A percentile compares a stretch with the other conserved stretches of the same genome.
These are phyloP conservation scores for Colletotrichum chlorophyti DNA, from an alignment of 2,329 filamentous ascomycete species.

Conservation along the genomic window DNA sequence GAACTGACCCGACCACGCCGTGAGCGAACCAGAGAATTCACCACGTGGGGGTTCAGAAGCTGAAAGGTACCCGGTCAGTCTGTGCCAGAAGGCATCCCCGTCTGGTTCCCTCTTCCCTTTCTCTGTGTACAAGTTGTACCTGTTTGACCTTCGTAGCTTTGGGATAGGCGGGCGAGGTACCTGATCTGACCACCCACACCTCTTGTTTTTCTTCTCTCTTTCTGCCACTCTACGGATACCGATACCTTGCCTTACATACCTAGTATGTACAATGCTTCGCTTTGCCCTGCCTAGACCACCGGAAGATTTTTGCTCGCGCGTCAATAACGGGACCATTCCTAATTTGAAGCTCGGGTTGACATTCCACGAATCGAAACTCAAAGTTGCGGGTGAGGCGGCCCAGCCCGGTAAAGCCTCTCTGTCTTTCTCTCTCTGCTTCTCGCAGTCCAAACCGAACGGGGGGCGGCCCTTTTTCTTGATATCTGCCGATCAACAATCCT, in stretches of 20 bases:
- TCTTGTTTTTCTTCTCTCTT: neutral
- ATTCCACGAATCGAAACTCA: conserved; percentile 27
- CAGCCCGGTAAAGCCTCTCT: conserved; percentile 14
- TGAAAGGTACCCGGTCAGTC: no score
- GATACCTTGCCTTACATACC: neutral
- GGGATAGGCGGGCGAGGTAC: no score
- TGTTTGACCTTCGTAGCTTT: neutral
- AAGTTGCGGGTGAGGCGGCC: conserved; percentile 16
- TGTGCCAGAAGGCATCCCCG: no score
- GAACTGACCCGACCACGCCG: no score
- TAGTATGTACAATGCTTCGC: neutral
- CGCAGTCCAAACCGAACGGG: neutral
- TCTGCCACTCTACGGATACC: neutral
- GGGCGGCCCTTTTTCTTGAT: neutral
- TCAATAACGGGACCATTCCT: conserved; percentile 17
- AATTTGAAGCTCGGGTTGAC: conserved; percentile 15
- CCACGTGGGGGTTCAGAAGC: no score
- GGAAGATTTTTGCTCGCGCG: conserved; percentile 17
- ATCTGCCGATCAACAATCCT: conserved; percentile 18
- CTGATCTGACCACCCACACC: no score
- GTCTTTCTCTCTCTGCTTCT: neutral
- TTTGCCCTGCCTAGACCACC: conserved; percentile 12
- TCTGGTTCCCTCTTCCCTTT: no score
- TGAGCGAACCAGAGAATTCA: no score
- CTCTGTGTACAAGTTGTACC: no score